Conservation (phyloP, 1,284 basidiomycete genomes). For the Flammula alnicola region DNA sequence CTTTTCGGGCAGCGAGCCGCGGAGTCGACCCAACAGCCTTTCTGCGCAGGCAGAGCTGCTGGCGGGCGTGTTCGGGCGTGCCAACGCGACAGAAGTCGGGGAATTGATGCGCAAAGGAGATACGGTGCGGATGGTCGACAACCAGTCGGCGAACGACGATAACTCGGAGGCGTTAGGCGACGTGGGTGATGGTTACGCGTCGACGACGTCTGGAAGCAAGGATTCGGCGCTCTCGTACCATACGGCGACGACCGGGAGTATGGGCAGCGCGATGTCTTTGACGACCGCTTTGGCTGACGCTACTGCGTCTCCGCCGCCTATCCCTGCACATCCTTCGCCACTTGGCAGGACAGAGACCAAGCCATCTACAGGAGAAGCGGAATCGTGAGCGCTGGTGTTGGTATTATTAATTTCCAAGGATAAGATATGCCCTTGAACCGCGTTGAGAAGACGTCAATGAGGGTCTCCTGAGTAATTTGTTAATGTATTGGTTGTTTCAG, state of each 20-base stretch:
- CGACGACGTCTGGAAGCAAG: constrained; percentile 24
- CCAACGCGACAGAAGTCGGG: constrained; percentile 34
- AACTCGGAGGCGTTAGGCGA: constrained; percentile 19
- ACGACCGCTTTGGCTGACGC: constrained; percentile 16
- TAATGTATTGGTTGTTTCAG: constrained; percentile 1
- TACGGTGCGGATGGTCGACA: constrained; percentile 24
- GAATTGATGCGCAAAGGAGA: constrained; percentile 32
- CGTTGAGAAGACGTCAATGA: background rate
- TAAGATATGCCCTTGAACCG: background rate
- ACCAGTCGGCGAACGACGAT: constrained; percentile 17
- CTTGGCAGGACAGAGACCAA: background rate
- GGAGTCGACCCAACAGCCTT: constrained; percentile 36
- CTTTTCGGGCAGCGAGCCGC: constrained; percentile 27
- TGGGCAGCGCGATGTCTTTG: constrained; percentile 19
- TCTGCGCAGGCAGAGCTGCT: constrained; percentile 33
- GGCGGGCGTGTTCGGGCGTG: constrained; percentile 20
- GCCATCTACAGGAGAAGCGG: constrained; percentile 1
- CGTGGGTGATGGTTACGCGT: constrained; percentile 17
- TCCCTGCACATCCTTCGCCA: constrained; percentile 7
- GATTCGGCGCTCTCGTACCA: constrained; percentile 22
- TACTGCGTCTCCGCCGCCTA: constrained; percentile 9
- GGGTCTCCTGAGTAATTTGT: background rate
- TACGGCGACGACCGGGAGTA: constrained; percentile 31
- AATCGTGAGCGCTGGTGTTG: constrained; percentile 1
- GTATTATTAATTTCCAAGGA: background rate